Evolutionary conservation across 306 rosid species (phyloP).

Genomic region (Lathyrus tuberosus): DNA sequence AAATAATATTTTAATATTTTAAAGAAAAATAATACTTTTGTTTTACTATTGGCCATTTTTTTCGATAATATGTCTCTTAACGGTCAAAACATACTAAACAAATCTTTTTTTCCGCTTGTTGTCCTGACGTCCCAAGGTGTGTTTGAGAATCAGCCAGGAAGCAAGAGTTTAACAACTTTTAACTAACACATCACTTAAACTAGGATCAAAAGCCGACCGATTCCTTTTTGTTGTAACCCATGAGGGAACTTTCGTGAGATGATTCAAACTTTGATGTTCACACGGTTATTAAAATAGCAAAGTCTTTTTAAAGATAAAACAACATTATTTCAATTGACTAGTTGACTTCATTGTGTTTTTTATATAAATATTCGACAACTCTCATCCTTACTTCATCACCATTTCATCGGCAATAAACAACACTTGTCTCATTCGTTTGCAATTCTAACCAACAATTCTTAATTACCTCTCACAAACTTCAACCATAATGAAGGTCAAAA

Average conservation of each 20-base stretch:
- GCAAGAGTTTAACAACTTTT: no score
- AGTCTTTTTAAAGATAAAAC: neutral
- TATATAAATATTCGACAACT: conserved; percentile 1
- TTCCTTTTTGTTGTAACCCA: neutral
- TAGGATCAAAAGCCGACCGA: neutral
- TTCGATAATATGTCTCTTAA: no score
- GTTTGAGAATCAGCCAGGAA: no score
- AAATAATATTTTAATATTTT: no score
- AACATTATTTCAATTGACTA: neutral
- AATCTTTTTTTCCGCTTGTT: no score
- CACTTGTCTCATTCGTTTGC: neutral
- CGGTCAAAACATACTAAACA: no score
- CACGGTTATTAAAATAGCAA: neutral
- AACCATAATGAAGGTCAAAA: neutral
- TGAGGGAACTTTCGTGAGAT: neutral
- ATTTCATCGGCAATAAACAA: no score
- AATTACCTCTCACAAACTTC: neutral
- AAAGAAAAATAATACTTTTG: no score
- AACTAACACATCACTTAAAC: no score
- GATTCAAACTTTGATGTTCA: neutral
- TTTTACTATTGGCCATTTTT: no score
- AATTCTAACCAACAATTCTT: neutral
- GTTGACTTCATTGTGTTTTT: neutral
- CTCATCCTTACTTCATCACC: neutral
- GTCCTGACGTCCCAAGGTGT: no score